Evolutionary conservation across 106 monocot species (phyloP).

Genomic region (Dioscorea zingiberensis): DNA sequence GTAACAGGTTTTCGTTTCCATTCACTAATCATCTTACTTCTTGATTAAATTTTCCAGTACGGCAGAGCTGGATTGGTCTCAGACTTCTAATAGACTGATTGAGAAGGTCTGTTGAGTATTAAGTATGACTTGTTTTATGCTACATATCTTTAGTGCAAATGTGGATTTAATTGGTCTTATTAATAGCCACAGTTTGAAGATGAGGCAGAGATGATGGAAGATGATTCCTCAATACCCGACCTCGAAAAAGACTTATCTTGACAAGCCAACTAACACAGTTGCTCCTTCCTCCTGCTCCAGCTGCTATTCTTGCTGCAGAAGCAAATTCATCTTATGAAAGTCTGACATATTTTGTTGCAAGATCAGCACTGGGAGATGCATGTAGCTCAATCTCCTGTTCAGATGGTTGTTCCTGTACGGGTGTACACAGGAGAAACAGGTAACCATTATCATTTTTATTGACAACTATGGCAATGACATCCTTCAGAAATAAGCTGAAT

Average conservation of each 20-base stretch:
- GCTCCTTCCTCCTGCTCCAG: constrained; percentile 62
- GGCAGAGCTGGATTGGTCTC: constrained; percentile 41
- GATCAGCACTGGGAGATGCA: constrained; percentile 29
- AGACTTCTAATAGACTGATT: constrained; percentile 62
- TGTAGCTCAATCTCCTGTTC: constrained; percentile 29
- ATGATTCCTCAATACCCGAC: constrained; percentile 20
- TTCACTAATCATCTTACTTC: no score
- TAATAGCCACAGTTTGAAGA: constrained; percentile 49
- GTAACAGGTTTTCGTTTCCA: no score
- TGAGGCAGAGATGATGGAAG: constrained; percentile 51
- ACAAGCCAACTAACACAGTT: constrained; percentile 79
- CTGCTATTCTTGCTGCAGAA: constrained; percentile 43
- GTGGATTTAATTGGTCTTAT: constrained; percentile 3
- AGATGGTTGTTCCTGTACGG: constrained; percentile 6
- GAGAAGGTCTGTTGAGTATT: constrained; percentile 60
- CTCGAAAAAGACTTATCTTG: constrained; percentile 62
- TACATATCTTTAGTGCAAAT: neutral
- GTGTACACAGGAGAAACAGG: constrained; percentile 25
- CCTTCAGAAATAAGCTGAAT: no score
- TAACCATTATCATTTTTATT: constrained; percentile 17
- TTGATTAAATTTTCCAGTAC: constrained; percentile 17
- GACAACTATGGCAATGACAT: neutral
- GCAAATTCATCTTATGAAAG: constrained; percentile 48
- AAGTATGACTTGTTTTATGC: neutral
- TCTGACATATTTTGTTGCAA: constrained; percentile 37